A percentile compares a stretch with the other conserved stretches of the same genome.
Evolutionary conservation across 768 basidiomycete species (phyloP).

Genomic region (Leccinum sublutescens): DNA sequence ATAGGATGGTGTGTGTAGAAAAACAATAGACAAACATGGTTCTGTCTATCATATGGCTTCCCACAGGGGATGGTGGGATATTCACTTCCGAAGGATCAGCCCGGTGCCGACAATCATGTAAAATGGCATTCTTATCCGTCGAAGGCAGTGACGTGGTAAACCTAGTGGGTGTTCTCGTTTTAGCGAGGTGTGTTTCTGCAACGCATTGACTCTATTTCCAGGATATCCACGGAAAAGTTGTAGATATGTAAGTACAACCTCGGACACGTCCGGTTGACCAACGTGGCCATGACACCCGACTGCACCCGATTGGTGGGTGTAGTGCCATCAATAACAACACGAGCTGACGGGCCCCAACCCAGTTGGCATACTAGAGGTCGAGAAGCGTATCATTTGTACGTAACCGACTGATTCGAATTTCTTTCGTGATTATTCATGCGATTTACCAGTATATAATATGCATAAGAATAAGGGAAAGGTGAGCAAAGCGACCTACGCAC

Average conservation of each 20-base stretch:
- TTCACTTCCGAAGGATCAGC: slow-evolving; percentile 5
- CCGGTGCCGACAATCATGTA: slow-evolving; percentile 13
- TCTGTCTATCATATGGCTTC: slow-evolving; percentile 54
- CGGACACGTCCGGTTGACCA: slow-evolving; percentile 46
- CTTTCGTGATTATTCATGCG: slow-evolving; percentile 3
- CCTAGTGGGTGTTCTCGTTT: slow-evolving; percentile 32
- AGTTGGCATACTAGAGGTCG: slow-evolving; percentile 45
- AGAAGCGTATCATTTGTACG: slow-evolving; percentile 54
- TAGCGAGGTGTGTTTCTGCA: slow-evolving; percentile 9
- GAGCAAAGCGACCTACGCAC: slow-evolving; percentile 8
- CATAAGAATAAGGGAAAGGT: slow-evolving; percentile 46
- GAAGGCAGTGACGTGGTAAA: slow-evolving; percentile 48
- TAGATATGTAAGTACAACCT: slow-evolving; percentile 40
- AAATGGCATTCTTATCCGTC: slow-evolving; percentile 50
- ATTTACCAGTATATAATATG: slow-evolving; percentile 46
- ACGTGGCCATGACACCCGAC: slow-evolving; percentile 50
- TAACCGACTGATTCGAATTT: neutral
- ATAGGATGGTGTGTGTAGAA: slow-evolving; percentile 50
- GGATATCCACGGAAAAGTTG: slow-evolving; percentile 47
- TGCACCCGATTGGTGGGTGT: slow-evolving; percentile 47
- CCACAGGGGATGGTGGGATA: slow-evolving; percentile 43
- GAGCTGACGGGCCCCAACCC: slow-evolving; percentile 43
- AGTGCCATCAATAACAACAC: slow-evolving; percentile 41
- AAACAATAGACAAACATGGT: slow-evolving; percentile 48
- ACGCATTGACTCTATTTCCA: slow-evolving; percentile 23